Conservation (phyloP, 2,329 filamentous ascomycete species). For the Macrophomina pseudophaseolina region DNA sequence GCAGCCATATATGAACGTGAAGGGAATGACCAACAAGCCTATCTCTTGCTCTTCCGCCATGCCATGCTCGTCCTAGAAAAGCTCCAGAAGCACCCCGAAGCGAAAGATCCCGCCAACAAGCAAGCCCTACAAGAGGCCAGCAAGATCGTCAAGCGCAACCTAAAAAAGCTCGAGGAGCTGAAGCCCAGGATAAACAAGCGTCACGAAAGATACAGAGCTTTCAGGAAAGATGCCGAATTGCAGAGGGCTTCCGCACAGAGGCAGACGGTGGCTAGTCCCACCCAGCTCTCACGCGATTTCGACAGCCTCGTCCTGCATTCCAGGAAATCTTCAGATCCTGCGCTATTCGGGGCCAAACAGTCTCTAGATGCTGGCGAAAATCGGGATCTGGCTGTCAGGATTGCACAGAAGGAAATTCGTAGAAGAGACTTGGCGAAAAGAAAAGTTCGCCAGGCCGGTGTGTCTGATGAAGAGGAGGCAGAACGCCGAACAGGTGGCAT, state of each 20-base stretch:
- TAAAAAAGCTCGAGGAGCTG: slow-evolving; percentile 75
- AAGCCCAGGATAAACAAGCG: slow-evolving; percentile 78
- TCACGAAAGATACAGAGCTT: slow-evolving; percentile 69
- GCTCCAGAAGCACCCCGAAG: slow-evolving; percentile 77
- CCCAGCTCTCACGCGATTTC: slow-evolving; percentile 32
- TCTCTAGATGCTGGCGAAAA: slow-evolving; percentile 41
- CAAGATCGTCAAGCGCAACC: slow-evolving; percentile 66
- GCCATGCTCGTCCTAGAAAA: slow-evolving; percentile 81
- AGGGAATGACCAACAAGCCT: slow-evolving; percentile 85
- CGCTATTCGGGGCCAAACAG: slow-evolving; percentile 35
- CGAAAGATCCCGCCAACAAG: slow-evolving; percentile 66
- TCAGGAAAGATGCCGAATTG: slow-evolving; percentile 47
- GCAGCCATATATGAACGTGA: slow-evolving; percentile 84
- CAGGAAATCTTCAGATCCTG: slow-evolving; percentile 29
- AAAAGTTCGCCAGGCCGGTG: slow-evolving; percentile 58
- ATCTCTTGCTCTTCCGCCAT: slow-evolving; percentile 88
- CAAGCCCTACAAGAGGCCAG: slow-evolving; percentile 61
- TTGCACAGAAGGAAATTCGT: slow-evolving; percentile 43
- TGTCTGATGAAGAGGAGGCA: slow-evolving; percentile 63
- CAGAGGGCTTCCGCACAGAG: slow-evolving; percentile 35
- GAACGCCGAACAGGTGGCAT: slow-evolving; percentile 59
- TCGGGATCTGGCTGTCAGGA: slow-evolving; percentile 39
- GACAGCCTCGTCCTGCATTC: slow-evolving; percentile 28
- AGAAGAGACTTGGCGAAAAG: slow-evolving; percentile 38
- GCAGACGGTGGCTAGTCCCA: slow-evolving; percentile 33